Evolutionary conservation across 208 protist species (phyloP).

Genomic region (Angomonas deanei): DNA sequence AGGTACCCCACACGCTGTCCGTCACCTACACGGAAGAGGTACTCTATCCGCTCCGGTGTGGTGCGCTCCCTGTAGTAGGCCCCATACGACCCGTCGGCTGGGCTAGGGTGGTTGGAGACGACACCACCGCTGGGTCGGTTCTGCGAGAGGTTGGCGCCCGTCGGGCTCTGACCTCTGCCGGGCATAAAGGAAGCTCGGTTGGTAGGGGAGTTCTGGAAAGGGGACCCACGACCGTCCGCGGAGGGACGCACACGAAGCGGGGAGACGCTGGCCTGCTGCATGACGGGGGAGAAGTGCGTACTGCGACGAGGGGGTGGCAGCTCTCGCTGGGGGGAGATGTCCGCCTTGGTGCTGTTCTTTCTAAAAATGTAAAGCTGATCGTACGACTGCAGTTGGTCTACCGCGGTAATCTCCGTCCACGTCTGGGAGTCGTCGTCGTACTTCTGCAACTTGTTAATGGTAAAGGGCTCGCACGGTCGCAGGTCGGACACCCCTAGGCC

Average conservation of each 20-base stretch:
- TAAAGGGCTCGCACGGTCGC: conserved; percentile 69
- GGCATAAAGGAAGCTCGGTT: not conserved
- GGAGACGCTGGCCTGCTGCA: not conserved
- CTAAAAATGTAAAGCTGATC: conserved; percentile 83
- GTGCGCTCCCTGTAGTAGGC: conserved; percentile 43
- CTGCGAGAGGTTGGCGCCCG: not conserved
- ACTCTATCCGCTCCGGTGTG: conserved; percentile 51
- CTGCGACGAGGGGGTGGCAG: conserved; percentile 53
- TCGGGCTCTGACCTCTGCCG: not conserved
- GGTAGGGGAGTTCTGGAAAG: not conserved
- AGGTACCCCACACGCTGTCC: conserved; percentile 16
- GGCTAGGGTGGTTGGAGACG: not conserved
- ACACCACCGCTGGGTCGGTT: not conserved
- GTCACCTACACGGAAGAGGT: conserved; percentile 44
- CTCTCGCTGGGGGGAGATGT: conserved; percentile 70
- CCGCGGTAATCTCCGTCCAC: conserved; percentile 44
- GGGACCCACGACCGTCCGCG: not conserved
- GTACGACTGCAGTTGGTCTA: conserved; percentile 40
- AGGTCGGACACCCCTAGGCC: conserved; percentile 23
- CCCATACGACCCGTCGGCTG: conserved; percentile 1
- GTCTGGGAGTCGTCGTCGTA: conserved; percentile 68
- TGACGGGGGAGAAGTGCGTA: conserved; percentile 4
- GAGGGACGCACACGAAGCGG: not conserved
- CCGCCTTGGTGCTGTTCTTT: conserved; percentile 62
- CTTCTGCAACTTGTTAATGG: conserved; percentile 51